Evolutionary conservation across 139 green algal genomes (phyloP), one percentile per base, ranked within the genome.

Genomic region (Haematococcus lacustris): DNA sequence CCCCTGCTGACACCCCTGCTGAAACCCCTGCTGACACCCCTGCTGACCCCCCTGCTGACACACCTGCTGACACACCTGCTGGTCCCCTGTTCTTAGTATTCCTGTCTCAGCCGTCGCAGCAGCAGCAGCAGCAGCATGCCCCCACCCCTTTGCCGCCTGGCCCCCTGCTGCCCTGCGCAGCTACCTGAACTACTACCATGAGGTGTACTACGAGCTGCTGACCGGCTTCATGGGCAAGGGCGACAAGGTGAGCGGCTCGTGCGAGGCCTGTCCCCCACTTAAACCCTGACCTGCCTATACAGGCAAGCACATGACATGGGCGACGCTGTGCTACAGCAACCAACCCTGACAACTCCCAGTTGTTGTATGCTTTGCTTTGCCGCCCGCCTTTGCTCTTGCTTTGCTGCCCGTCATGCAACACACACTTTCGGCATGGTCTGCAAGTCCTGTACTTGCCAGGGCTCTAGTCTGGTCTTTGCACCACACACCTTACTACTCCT

Each of bases 181-280:
- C 4, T 83, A 80, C 66, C 70, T 83, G 51, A 87, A 87, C 72
- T 71, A 82, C 50, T 70, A 84, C 63, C 47, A 65, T 41, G 65
- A 73, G 23, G 53, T 84, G 25, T 87, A 78, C 74, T 83, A 80
- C 38, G 74, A 83, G 62, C 70, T 87, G 39, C 75, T 87, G 30
- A 76, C 70, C 47, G 71, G 75, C 40, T 87, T 74, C 70, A 83
- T 87, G 78, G 81, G 81, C 37, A 79, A 80, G 60, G 81, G 81
- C 1, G 78, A 87, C 73, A 87, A 87, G 53, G 53, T 63, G 53
- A 63, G 53, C 21, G 53, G 26, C 33, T 63, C 9, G 53, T n/a
- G 47, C 13, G 17, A 57, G 13, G 47, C 17, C 21, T n/a, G 47
- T n/a, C 17, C 47, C 47, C 21, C 17, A 13, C 13, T 57, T 21